phyloP scores from a whole-genome alignment of 805 yeast species.

The Lipomyces yamanashiensis region DNA sequence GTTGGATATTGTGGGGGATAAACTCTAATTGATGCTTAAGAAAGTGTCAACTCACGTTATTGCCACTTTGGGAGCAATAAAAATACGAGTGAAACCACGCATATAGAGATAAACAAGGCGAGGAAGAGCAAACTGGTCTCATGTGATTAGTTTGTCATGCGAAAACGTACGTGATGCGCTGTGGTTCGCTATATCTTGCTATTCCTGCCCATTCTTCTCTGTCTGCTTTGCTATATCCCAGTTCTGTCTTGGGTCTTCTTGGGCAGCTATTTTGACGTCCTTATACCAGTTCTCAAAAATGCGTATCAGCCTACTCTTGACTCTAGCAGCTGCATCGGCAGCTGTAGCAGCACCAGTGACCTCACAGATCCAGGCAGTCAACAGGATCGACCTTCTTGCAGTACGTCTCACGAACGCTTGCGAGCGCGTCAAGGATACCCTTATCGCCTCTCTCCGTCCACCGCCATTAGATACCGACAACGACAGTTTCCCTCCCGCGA shows the following conservation, averaged over 20 bases:
- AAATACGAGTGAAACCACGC: no score
- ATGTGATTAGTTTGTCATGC: no score
- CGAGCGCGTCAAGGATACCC: background rate
- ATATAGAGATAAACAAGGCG: no score
- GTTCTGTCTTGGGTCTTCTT: background rate
- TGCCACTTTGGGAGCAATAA: no score
- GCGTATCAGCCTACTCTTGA: background rate
- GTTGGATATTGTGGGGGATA: no score
- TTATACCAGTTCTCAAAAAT: background rate
- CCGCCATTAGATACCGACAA: background rate
- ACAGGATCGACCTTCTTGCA: background rate
- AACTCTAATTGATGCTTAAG: no score
- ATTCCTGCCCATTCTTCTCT: background rate
- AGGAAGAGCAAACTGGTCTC: no score
- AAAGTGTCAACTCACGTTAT: no score
- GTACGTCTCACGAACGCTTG: background rate
- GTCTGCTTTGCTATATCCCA: background rate
- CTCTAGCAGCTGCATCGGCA: background rate
- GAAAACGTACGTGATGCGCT: no score
- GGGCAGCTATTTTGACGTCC: background rate
- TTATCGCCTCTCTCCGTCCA: background rate
- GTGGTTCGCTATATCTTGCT: no score
- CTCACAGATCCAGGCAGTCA: background rate
- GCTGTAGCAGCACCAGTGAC: background rate
- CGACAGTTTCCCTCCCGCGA: background rate